phyloP scores from a whole-genome alignment of 805 yeast genomes.

The Metschnikowia dekortorum region DNA sequence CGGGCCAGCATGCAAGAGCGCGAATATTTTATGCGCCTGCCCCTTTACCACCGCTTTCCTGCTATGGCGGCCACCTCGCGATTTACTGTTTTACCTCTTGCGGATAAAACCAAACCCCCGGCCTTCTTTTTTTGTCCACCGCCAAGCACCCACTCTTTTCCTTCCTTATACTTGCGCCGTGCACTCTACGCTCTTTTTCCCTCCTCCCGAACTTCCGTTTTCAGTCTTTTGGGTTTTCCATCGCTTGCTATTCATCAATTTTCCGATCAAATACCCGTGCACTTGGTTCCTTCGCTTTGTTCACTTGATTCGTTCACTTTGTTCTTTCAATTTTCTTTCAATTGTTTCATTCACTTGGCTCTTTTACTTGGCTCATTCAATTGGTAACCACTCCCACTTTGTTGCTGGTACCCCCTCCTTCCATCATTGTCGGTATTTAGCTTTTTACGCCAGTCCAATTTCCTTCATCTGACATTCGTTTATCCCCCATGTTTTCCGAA shows the following conservation, averaged over 20 bases:
- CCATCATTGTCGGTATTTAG: not conserved
- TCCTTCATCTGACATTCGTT: not conserved
- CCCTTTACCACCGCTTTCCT: not conserved
- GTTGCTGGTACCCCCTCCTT: not conserved
- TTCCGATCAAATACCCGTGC: too few relatives aligned
- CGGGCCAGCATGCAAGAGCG: not conserved
- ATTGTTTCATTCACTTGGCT: too few relatives aligned
- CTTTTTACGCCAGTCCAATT: too few relatives aligned
- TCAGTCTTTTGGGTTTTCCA: too few relatives aligned
- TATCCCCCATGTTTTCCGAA: constrained; percentile 12
- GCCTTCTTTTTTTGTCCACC: not conserved
- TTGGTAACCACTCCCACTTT: not conserved
- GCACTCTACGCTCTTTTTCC: not conserved
- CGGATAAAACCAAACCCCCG: not conserved
- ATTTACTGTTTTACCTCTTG: not conserved
- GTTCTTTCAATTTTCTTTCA: too few relatives aligned
- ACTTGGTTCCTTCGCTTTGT: too few relatives aligned
- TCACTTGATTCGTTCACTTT: too few relatives aligned
- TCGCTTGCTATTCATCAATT: too few relatives aligned
- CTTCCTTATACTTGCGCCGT: not conserved
- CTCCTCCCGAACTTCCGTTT: not conserved
- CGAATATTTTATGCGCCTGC: constrained; percentile 1
- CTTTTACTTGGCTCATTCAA: not conserved
- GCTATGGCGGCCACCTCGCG: constrained; percentile 1
- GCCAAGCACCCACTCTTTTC: not conserved